Conservation (phyloP, 169 alveolate species). For the Sarcocystis neurona region DNA sequence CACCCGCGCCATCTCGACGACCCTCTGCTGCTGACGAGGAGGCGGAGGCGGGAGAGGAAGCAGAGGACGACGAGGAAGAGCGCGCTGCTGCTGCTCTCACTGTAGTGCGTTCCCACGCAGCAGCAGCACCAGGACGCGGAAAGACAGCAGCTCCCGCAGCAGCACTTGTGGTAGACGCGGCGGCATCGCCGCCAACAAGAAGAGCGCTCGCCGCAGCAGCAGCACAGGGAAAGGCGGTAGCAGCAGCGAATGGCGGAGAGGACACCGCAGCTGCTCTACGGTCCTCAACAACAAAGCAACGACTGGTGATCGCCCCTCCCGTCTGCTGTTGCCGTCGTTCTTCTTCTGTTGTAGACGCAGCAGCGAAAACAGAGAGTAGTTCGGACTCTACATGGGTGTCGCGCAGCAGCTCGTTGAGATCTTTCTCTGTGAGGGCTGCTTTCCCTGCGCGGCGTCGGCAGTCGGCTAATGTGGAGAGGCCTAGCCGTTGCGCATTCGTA, state of each 20-base stretch:
- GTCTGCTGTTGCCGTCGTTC: neutral
- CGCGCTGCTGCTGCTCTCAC: no score
- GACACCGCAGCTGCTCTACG: neutral
- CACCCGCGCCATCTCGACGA: neutral
- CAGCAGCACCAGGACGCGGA: no score
- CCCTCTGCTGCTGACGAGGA: neutral
- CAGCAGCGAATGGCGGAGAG: neutral
- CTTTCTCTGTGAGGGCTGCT: no score
- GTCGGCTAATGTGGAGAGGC: no score
- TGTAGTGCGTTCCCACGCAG: no score
- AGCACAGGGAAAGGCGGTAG: neutral
- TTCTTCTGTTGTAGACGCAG: neutral
- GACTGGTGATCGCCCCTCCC: neutral
- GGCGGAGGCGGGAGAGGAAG: neutral
- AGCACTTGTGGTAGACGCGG: no score
- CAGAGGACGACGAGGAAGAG: neutral
- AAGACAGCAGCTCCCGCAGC: no score
- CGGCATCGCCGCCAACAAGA: no score
- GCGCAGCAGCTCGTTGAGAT: neutral
- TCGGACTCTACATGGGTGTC: neutral
- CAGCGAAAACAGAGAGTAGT: neutral
- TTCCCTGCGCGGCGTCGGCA: no score
- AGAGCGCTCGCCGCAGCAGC: neutral
- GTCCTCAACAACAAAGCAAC: neutral
- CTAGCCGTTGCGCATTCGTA: no score